Percentiles rank a stretch among this genome's conserved stretches.
Conservation (phyloP, 495 filamentous ascomycete species). For the Podospora tetraspora region DNA sequence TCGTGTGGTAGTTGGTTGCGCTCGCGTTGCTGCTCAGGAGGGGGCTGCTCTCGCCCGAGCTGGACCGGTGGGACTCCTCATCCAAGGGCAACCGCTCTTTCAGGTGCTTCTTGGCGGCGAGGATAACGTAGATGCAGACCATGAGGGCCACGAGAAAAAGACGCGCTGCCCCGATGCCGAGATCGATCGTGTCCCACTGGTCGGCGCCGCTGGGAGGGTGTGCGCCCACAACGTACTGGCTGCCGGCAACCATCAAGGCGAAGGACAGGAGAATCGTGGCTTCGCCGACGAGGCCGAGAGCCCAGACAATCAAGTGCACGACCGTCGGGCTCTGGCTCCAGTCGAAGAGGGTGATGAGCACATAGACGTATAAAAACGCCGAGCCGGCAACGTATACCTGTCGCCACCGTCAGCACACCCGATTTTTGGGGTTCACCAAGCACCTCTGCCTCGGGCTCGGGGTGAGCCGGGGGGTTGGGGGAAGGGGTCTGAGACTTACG, state of each 20-base stretch:
- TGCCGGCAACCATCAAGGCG: slow-evolving; percentile 53
- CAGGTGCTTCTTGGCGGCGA: slow-evolving; percentile 26
- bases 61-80: slow-evolving; percentile 43
- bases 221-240: slow-evolving; percentile 45
- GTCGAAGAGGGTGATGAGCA: slow-evolving; percentile 75
- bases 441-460: neutral
- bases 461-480: neutral
- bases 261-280: slow-evolving; percentile 60
- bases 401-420: slow-evolving; percentile 5
- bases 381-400: slow-evolving; percentile 80
- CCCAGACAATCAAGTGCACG: slow-evolving; percentile 71
- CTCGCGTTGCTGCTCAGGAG: slow-evolving; percentile 33
- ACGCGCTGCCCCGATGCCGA: slow-evolving; percentile 40
- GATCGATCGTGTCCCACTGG: slow-evolving; percentile 50
- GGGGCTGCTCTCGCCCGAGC: slow-evolving; percentile 46
- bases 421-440: neutral
- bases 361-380: slow-evolving; percentile 50
- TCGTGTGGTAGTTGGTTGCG: slow-evolving; percentile 30
- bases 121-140: slow-evolving; percentile 38
- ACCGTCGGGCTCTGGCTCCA: slow-evolving; percentile 66
- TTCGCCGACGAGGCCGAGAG: slow-evolving; percentile 61
- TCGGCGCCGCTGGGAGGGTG: slow-evolving; percentile 22
- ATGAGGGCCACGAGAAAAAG: slow-evolving; percentile 35
- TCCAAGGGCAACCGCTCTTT: slow-evolving; percentile 34
- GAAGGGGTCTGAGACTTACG: slow-evolving; percentile 50